Base-by-base conservation (phyloP, 1,284 basidiomycete species). In the Neonothopanus nambi region DNA sequence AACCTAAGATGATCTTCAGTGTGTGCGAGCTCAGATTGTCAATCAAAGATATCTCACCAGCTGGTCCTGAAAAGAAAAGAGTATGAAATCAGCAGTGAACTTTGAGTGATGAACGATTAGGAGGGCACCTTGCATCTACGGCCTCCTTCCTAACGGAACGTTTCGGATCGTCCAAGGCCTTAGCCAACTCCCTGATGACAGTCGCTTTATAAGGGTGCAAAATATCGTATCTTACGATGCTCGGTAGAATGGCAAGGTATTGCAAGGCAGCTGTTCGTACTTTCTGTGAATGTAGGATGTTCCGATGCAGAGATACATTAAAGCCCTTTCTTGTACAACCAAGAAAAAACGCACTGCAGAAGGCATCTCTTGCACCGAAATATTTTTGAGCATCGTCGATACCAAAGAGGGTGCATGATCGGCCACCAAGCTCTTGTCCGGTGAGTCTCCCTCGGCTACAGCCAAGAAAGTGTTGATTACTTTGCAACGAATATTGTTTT, bases 121-220 rank as follows among this genome's bases (percentile, higher is more conserved):
- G 20, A 24, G 11, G 48, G 44, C 2, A 53, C 72, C 95, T 75
- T 50, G 93, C 87, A 64, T 93, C 85, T 5, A 98, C 95, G 0
- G 94, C 95, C 63, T 91, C 90, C 62, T 84, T 86, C 40, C 95
- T 76, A 7, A 98, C 93, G 1, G 72, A 71, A 56, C 89, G 77
- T 64, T 88, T 89, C 2, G 89, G 89, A 70, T 98, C 95, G 66
- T 98, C 95, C 42, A 97, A 69, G 8, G 80, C 82, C 53, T 76
- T 80, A 0, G 79, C 87, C 23, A 99, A 76, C 52, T 88, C 84
- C 33, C 83, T 82, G 46, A 98, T 70, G 8, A 98, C 91, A 0
- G 67, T 69, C 1, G 78, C 59, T 69, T 91, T 95, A 63, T 83
- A 78, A 5, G 86, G 84, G 63, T 92, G 89, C 51, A 97, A 74